These are phyloP conservation scores for Nakazawaea molendinolei DNA, from an alignment of 805 yeast species.

Conservation along the genomic window DNA sequence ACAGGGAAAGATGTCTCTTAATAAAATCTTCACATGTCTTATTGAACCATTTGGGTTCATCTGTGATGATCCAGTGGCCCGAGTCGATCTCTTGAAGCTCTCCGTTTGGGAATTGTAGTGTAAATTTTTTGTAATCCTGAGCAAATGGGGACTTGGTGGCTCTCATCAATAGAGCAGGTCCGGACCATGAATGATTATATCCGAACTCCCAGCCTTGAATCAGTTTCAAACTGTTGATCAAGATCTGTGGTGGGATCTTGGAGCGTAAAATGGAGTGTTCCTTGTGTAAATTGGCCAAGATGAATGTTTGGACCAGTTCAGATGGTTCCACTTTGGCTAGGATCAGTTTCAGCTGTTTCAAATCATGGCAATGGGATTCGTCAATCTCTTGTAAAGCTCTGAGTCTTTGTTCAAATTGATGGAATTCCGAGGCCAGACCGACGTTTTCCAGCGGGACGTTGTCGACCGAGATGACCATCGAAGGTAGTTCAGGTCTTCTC, in stretches of 20 bases:
- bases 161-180: slow-evolving; percentile 71
- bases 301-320: slow-evolving; percentile 58
- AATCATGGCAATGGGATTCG: slow-evolving; percentile 17
- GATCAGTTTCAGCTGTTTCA: slow-evolving; percentile 38
- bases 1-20: too few species aligned
- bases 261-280: slow-evolving; percentile 19
- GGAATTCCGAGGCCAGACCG: slow-evolving; percentile 19
- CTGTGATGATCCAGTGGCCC: slow-evolving; percentile 92
- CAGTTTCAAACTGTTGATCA: slow-evolving; percentile 54
- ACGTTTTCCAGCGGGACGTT: slow-evolving; percentile 58
- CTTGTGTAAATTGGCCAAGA: slow-evolving; percentile 55
- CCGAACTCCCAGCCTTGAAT: slow-evolving; percentile 69
- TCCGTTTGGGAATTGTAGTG: slow-evolving; percentile 52
- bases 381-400: slow-evolving; percentile 1
- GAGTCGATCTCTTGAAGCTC: slow-evolving; percentile 63
- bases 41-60: slow-evolving; percentile 69
- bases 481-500: slow-evolving; percentile 53
- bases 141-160: slow-evolving; percentile 55
- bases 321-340: slow-evolving; percentile 57
- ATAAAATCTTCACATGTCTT: slow-evolving; percentile 47
- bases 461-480: slow-evolving; percentile 63
- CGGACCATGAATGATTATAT: slow-evolving; percentile 41
- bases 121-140: slow-evolving; percentile 17
- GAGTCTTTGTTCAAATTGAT: slow-evolving; percentile 18
- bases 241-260: slow-evolving; percentile 60